Evolutionary conservation across 1,139 yeast species (phyloP), one percentile per base, ranked within the genome.

Genomic region (Debaryomycetaceae sp.): DNA sequence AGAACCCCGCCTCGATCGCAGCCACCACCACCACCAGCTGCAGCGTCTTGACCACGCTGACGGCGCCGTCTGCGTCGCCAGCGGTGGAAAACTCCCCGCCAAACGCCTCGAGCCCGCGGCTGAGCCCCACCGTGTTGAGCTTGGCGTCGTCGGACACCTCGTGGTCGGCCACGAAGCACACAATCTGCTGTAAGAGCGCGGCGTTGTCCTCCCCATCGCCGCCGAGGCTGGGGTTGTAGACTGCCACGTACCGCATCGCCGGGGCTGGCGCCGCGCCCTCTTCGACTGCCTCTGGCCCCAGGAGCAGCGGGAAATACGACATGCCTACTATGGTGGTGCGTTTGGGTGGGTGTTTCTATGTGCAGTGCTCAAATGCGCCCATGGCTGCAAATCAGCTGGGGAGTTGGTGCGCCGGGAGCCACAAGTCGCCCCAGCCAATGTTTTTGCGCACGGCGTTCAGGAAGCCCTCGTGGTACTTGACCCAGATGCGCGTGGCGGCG

Each of bases 381-480:
- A 19, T 19, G 10, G 21, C 21, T n/a, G 21, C 21, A 19, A 19
- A 19, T 19, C n/a, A n/a, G 10, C 21, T 19, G n/a, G 10, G n/a
- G 21, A 19, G 21, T 19, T 26, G 18, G 13, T 30, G 33, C 4
- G 33, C 16, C 16, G 46, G 46, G 22, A 37, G 21, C 83, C 83
- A 86, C 20, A 88, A 53, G 35, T 79, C 84, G 4, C 61, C 54
- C 96, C 97, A 91, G 5, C 80, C 73, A 18, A 89, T 76, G 36
- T 81, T 83, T 46, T 86, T 86, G 24, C 95, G 63, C 1, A 91
- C 97, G 0, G 98, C 98, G 54, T 89, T 84, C 6, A 95, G 84
- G 46, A 83, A 89, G 2, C 98, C 97, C 54, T 89, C 97, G 42
- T 83, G 83, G 48, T 81, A 89, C 49, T 84, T 89, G 11, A 91